Evolutionary conservation across 495 filamentous ascomycete genomes (phyloP).

Genomic region (Mycothermus thermophilus): DNA sequence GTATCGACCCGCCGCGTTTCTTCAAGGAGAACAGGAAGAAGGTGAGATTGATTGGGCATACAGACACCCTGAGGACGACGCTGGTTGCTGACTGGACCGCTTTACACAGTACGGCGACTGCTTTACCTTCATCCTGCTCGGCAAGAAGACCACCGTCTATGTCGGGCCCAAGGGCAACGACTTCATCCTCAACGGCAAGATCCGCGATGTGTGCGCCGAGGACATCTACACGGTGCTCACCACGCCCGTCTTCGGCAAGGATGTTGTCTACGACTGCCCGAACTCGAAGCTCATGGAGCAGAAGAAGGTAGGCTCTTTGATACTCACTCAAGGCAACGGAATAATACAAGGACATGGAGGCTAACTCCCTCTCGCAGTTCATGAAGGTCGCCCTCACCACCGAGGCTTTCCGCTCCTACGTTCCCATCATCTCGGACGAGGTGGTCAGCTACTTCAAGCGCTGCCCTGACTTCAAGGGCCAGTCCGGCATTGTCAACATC

Average conservation of each 20-base stretch:
- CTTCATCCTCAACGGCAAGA: constrained; percentile 76
- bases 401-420: constrained; percentile 61
- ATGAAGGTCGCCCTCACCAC: constrained; percentile 75
- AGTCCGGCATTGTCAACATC: constrained; percentile 51
- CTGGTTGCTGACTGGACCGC: not conserved
- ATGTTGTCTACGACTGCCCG: constrained; percentile 80
- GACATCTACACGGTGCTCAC: constrained; percentile 72
- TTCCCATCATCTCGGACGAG: constrained; percentile 65
- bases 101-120: constrained; percentile 25
- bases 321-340: not conserved
- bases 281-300: constrained; percentile 51
- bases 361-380: constrained; percentile 39
- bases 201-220: constrained; percentile 68
- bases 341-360: no score
- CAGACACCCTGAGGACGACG: not conserved
- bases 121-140: constrained; percentile 69
- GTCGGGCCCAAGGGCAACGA: constrained; percentile 71
- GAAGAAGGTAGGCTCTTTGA: constrained; percentile 22
- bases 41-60: no score
- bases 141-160: constrained; percentile 62
- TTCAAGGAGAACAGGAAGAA: constrained; percentile 56
- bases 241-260: constrained; percentile 72
- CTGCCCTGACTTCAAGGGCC: constrained; percentile 51
- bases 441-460: constrained; percentile 54
- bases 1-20: constrained; percentile 72